phyloP scores from a whole-genome alignment of 805 yeast genomes.

The Cyberlindnera misumaiensis region DNA sequence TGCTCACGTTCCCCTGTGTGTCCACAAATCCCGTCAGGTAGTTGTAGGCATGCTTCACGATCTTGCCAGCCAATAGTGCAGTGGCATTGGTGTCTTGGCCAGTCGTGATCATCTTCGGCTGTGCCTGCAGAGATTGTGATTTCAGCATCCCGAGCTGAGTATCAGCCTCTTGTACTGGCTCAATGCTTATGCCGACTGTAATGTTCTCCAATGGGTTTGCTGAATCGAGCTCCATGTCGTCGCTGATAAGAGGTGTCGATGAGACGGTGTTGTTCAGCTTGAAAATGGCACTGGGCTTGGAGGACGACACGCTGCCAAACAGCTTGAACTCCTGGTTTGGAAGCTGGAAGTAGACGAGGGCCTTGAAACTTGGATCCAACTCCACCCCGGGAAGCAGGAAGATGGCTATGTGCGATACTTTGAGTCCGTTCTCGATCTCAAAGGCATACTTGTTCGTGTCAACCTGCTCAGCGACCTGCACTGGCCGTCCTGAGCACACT shows the following conservation, averaged over 20 bases:
- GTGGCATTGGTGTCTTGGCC: slow-evolving; percentile 25
- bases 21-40: slow-evolving; percentile 85
- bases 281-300: slow-evolving; percentile 89
- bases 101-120: neutral
- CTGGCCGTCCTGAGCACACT: slow-evolving; percentile 68
- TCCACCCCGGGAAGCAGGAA: slow-evolving; percentile 80
- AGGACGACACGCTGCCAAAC: slow-evolving; percentile 53
- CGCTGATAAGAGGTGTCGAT: slow-evolving; percentile 31
- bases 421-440: slow-evolving; percentile 53
- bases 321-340: slow-evolving; percentile 49
- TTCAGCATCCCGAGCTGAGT: slow-evolving; percentile 40
- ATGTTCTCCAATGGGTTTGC: slow-evolving; percentile 27
- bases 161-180: slow-evolving; percentile 64
- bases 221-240: slow-evolving; percentile 52
- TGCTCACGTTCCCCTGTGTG: slow-evolving; percentile 70
- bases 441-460: slow-evolving; percentile 63
- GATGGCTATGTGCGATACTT: slow-evolving; percentile 71
- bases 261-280: slow-evolving; percentile 53
- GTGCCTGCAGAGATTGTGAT: neutral
- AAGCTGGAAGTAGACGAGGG: slow-evolving; percentile 82
- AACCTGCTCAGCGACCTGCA: slow-evolving; percentile 53
- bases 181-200: slow-evolving; percentile 84
- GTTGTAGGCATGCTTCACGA: slow-evolving; percentile 89
- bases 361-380: slow-evolving; percentile 65
- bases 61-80: slow-evolving; percentile 72